Conservation (phyloP, 106 monocot genomes). For the Acorus gramineus region DNA sequence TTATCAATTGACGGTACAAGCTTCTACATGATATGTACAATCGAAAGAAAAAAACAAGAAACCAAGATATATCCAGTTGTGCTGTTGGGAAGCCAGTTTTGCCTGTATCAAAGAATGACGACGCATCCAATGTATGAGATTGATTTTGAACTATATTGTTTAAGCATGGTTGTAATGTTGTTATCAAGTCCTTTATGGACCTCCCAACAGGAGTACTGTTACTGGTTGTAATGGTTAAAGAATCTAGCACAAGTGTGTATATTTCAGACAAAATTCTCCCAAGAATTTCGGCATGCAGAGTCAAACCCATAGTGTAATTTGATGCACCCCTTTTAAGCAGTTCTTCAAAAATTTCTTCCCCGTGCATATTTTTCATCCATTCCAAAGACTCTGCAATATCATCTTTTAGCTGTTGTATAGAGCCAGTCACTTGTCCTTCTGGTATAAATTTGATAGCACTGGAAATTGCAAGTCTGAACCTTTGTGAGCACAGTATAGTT, state of each 20-base stretch:
- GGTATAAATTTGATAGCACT: constrained; percentile 69
- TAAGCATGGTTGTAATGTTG: constrained; percentile 31
- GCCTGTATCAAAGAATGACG: constrained; percentile 40
- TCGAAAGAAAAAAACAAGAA: constrained; percentile 61
- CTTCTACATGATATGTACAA: constrained; percentile 77
- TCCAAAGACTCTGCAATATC: constrained; percentile 53
- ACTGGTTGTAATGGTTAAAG: constrained; percentile 53
- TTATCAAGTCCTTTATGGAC: constrained; percentile 48
- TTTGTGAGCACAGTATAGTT: constrained; percentile 42
- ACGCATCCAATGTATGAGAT: constrained; percentile 22
- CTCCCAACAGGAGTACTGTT: constrained; percentile 66
- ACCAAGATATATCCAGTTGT: constrained; percentile 31
- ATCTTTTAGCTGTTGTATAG: constrained; percentile 43
- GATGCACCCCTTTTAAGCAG: neutral
- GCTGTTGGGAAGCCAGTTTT: constrained; percentile 3
- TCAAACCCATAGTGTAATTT: constrained; percentile 6
- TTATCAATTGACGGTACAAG: constrained; percentile 48
- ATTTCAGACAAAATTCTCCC: constrained; percentile 62
- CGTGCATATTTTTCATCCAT: constrained; percentile 39
- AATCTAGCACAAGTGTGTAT: constrained; percentile 53
- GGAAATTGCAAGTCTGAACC: constrained; percentile 30
- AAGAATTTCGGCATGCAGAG: constrained; percentile 36
- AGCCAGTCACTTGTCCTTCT: constrained; percentile 68
- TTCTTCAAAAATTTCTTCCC: constrained; percentile 7
- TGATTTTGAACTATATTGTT: constrained; percentile 30